Conservation (phyloP, 257 asterid genomes). For the Prunella vulgaris region DNA sequence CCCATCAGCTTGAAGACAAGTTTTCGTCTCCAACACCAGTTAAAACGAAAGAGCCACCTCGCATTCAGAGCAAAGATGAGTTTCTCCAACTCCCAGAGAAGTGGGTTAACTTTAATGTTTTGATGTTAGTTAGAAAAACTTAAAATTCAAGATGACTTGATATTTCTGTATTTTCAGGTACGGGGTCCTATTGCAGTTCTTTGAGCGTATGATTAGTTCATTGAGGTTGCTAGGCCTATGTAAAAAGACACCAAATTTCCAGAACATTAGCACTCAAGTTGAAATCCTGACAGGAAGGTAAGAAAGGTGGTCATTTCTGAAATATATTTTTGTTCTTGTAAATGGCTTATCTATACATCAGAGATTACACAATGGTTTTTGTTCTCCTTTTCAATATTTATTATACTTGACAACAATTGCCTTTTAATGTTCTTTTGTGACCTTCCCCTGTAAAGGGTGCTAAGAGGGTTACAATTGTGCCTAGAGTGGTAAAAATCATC, state of each 20-base stretch:
- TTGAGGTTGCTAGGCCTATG: constrained; percentile 59
- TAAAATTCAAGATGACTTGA: not conserved
- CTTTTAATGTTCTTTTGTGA: too few relatives aligned
- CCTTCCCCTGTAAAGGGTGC: too few relatives aligned
- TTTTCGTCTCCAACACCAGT: constrained; percentile 61
- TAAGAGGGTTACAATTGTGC: too few relatives aligned
- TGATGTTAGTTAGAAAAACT: not conserved
- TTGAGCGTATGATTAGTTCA: constrained; percentile 59
- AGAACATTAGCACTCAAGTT: constrained; percentile 55
- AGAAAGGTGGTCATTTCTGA: not conserved
- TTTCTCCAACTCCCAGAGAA: constrained; percentile 47
- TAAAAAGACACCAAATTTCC: constrained; percentile 49
- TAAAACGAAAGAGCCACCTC: constrained; percentile 49
- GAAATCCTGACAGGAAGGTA: constrained; percentile 70
- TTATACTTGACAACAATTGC: not conserved
- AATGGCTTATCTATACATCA: not conserved
- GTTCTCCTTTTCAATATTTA: not conserved
- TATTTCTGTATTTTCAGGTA: constrained; percentile 43
- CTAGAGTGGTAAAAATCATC: too few relatives aligned
- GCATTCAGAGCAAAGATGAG: constrained; percentile 30
- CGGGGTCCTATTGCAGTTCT: constrained; percentile 38
- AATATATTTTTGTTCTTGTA: not conserved
- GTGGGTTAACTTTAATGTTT: constrained; percentile 36
- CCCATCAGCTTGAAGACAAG: constrained; percentile 18
- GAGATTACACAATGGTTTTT: not conserved